Conservation (phyloP, 176 grass and related monocot genomes). For the Alloteropsis semialata region DNA sequence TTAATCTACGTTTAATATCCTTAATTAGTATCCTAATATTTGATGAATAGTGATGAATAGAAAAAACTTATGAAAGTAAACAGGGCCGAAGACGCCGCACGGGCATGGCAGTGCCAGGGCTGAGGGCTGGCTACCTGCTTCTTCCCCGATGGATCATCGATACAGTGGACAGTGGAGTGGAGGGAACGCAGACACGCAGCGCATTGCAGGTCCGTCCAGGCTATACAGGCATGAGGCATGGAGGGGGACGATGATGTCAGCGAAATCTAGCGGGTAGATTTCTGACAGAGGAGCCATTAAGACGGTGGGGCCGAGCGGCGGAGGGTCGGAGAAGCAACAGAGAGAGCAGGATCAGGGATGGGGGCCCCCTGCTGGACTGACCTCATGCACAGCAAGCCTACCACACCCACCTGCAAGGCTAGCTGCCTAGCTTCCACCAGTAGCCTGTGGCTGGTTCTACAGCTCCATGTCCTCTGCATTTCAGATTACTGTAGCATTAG, state of each 20-base stretch:
- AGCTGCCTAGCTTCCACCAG: too few relatives aligned
- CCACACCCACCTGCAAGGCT: background rate
- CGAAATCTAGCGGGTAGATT: constrained; percentile 52
- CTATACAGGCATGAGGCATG: background rate
- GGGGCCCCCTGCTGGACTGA: background rate
- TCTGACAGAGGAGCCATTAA: constrained; percentile 39
- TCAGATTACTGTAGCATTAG: background rate
- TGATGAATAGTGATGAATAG: too few relatives aligned
- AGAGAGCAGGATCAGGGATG: background rate
- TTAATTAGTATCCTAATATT: too few relatives aligned
- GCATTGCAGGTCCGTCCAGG: constrained; percentile 26
- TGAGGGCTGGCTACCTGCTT: too few relatives aligned
- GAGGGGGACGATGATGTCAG: constrained; percentile 45
- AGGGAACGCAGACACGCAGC: background rate
- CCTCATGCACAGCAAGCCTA: constrained; percentile 10
- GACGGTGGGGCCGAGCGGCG: background rate
- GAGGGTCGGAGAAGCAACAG: background rate
- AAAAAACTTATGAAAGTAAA: too few relatives aligned
- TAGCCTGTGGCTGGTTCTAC: too few relatives aligned
- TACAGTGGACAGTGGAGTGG: constrained; percentile 12
- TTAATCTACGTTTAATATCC: too few relatives aligned
- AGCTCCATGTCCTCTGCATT: too few relatives aligned
- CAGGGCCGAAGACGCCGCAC: too few relatives aligned
- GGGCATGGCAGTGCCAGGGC: too few relatives aligned
- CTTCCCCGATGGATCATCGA: too few relatives aligned